Conservation (phyloP, 768 basidiomycete species). For the Phlegmacium glaucopus region DNA sequence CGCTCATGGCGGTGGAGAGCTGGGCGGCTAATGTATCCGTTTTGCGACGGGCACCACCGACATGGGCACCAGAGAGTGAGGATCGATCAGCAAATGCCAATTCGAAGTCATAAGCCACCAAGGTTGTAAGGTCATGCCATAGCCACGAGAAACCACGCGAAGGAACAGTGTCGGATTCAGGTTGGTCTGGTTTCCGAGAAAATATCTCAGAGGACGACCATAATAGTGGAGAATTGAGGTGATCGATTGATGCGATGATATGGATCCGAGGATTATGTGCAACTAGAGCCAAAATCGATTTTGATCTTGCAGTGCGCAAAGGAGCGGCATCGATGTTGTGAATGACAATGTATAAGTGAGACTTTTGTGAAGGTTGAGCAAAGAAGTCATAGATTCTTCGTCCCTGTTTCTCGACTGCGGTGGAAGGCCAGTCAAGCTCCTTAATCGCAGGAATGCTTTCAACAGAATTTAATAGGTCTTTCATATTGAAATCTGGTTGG, state of each 20-base stretch:
- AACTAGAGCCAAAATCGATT: slow-evolving; percentile 67
- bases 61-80: slow-evolving; percentile 52
- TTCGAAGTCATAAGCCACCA: slow-evolving; percentile 78
- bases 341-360: slow-evolving; percentile 71
- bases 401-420: slow-evolving; percentile 57
- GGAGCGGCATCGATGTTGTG: slow-evolving; percentile 86
- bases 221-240: slow-evolving; percentile 78
- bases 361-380: slow-evolving; percentile 30
- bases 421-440: slow-evolving; percentile 30
- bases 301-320: slow-evolving; percentile 61
- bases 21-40: slow-evolving; percentile 26
- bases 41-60: slow-evolving; percentile 35
- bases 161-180: slow-evolving; percentile 15
- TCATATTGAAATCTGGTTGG: slow-evolving; percentile 63
- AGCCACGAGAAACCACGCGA: slow-evolving; percentile 67
- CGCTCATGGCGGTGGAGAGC: slow-evolving; percentile 52
- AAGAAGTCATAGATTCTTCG: slow-evolving; percentile 67
- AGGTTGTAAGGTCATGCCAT: slow-evolving; percentile 90
- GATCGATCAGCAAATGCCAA: slow-evolving; percentile 63
- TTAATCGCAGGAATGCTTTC: slow-evolving; percentile 45
- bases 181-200: slow-evolving; percentile 43
- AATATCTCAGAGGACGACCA: slow-evolving; percentile 71
- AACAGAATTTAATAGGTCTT: slow-evolving; percentile 64
- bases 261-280: slow-evolving; percentile 76
- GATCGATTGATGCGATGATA: slow-evolving; percentile 82